Percentiles rank a stretch among this genome's conserved stretches.
phyloP scores from a whole-genome alignment of 129 eudicot genomes.

The Heracleum sosnowskyi region DNA sequence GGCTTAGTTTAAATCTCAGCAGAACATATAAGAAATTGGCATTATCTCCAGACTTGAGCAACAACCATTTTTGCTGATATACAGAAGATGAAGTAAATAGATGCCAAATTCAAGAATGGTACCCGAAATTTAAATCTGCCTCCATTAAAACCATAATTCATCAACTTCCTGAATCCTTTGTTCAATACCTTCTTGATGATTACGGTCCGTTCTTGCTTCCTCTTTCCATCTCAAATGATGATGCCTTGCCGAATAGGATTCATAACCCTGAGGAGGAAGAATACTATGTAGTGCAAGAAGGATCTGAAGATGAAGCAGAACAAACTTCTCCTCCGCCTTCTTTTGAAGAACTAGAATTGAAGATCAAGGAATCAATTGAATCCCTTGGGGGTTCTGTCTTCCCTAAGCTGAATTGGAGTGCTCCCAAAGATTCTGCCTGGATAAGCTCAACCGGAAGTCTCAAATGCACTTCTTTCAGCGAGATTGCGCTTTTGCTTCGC shows the following conservation, averaged over 20 bases:
- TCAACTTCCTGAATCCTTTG: too few species aligned
- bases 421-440: conserved; percentile 93
- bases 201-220: conserved; percentile 74
- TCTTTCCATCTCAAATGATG: conserved; percentile 52
- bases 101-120: too few species aligned
- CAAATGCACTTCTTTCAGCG: conserved; percentile 66
- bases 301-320: conserved; percentile 73
- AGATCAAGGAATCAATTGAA: conserved; percentile 58
- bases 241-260: conserved; percentile 72
- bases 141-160: conserved; percentile 56
- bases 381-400: conserved; percentile 71
- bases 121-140: conserved; percentile 51
- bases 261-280: conserved; percentile 81
- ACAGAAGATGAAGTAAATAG: conserved; percentile 50
- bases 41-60: neutral
- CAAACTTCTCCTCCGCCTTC: conserved; percentile 52
- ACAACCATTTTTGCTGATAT: neutral
- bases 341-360: conserved; percentile 69
- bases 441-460: conserved; percentile 70
- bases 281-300: conserved; percentile 44
- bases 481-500: conserved; percentile 54
- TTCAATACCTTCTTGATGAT: conserved; percentile 63
- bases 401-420: conserved; percentile 90
- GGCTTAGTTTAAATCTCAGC: too few species aligned
- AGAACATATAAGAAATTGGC: neutral